Conservation (phyloP, 768 basidiomycete genomes). For the Neoboletus magnificus region DNA sequence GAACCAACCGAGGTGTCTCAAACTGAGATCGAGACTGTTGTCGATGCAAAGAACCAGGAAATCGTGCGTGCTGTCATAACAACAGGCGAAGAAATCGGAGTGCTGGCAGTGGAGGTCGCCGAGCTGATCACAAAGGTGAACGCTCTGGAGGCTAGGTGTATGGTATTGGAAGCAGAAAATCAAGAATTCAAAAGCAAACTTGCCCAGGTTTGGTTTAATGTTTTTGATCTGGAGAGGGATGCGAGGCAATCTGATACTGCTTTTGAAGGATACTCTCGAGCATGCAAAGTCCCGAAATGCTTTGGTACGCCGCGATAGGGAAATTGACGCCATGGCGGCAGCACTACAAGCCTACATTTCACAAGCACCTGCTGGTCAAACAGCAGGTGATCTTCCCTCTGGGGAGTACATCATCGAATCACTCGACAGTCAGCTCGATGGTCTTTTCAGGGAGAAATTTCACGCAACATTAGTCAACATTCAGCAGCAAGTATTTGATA, state of each 20-base stretch:
- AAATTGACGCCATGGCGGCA: slow-evolving; percentile 30
- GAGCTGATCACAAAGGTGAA: slow-evolving; percentile 31
- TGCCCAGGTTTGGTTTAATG: slow-evolving; percentile 23
- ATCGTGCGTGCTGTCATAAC: slow-evolving; percentile 12
- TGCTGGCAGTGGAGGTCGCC: slow-evolving; percentile 30
- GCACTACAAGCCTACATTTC: slow-evolving; percentile 32
- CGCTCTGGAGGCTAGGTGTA: slow-evolving; percentile 20
- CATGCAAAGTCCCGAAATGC: slow-evolving; percentile 13
- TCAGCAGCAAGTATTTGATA: slow-evolving; percentile 25
- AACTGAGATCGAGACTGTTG: slow-evolving; percentile 25
- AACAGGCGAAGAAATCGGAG: slow-evolving; percentile 31
- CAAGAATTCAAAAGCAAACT: slow-evolving; percentile 22
- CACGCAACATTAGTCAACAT: slow-evolving; percentile 13
- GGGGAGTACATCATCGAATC: slow-evolving; percentile 30
- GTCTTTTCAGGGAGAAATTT: slow-evolving; percentile 26
- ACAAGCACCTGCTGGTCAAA: slow-evolving; percentile 19
- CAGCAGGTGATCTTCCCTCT: slow-evolving; percentile 20
- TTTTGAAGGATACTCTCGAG: slow-evolving; percentile 12
- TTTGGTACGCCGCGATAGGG: slow-evolving; percentile 20
- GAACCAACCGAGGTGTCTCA: slow-evolving; percentile 15
- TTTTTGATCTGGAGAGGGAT: neutral
- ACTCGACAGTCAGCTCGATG: slow-evolving; percentile 23
- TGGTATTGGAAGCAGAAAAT: slow-evolving; percentile 27
- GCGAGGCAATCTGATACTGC: neutral
- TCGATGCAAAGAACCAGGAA: slow-evolving; percentile 23